These are phyloP conservation scores for Labyrinthula sp. DNA, from an alignment of 352 stramenopile species.

Conservation along the genomic window DNA sequence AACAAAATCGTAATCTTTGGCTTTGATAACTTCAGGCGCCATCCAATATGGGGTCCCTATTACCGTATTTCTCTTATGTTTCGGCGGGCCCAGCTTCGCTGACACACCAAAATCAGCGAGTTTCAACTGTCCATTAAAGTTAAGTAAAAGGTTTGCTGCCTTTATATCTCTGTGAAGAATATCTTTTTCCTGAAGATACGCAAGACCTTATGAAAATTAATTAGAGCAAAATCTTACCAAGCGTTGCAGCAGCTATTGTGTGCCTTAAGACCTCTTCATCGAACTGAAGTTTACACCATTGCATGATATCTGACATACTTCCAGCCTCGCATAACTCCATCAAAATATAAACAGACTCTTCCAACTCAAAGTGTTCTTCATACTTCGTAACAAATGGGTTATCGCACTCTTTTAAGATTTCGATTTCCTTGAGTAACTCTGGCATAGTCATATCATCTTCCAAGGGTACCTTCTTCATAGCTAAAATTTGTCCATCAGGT, in stretches of 20 bases:
- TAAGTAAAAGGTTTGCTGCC: constrained; percentile 36
- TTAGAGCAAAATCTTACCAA: constrained; percentile 30
- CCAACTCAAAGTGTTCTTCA: constrained; percentile 17
- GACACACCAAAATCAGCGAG: constrained; percentile 47
- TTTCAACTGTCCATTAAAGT: constrained; percentile 32
- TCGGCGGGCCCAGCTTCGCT: constrained; percentile 75
- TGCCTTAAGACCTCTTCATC: constrained; percentile 16
- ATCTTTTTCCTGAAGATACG: constrained; percentile 33
- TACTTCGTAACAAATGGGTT: constrained; percentile 23
- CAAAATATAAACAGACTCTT: constrained; percentile 19
- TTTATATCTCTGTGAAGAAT: constrained; percentile 38
- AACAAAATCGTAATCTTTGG: constrained; percentile 70
- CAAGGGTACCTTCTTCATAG: constrained; percentile 17
- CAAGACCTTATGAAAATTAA: constrained; percentile 28
- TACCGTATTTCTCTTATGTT: constrained; percentile 89
- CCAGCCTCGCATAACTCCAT: constrained; percentile 28
- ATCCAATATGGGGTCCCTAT: constrained; percentile 98
- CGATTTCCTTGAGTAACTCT: constrained; percentile 26
- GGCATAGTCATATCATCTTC: constrained; percentile 22
- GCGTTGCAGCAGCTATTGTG: constrained; percentile 14
- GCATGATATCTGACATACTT: constrained; percentile 14
- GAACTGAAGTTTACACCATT: constrained; percentile 1
- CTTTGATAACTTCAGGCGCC: constrained; percentile 66
- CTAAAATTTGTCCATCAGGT: constrained; percentile 4
- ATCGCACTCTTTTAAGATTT: constrained; percentile 26